Base-by-base conservation (phyloP, 148 eudicot genomes). In the Vaccinium myrtillus region DNA sequence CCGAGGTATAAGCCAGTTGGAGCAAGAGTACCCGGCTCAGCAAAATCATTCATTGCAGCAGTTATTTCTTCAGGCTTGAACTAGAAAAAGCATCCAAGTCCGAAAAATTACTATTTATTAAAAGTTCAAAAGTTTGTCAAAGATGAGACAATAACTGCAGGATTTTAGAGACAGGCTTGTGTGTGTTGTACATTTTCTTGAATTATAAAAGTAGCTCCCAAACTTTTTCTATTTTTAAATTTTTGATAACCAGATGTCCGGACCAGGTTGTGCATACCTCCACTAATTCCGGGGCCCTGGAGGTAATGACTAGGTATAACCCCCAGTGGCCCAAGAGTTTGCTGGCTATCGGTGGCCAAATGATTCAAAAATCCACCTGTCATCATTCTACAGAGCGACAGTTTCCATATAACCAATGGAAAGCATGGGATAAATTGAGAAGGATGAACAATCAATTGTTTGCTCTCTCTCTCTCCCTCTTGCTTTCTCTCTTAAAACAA, bases 1-100 rank as follows among this genome's bases (percentile, higher is more conserved):
- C 91, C 93, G 25, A 93, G 90, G 88, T 58, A 86, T 80, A 93
- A 88, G 73, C 96, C 96, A 23, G 92, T 94, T n/a, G 95, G 95
- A 10, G 97, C 97, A 81, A 94, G 89, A 19, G 89, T 48, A 43
- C 93, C 93, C 0, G 97, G 97, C 61, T 87, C 91, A 8, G 89
- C 86, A 53, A 94, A 92, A 82, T 94, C 97, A 32, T 80, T 86
- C 82, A 87, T 82, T 82, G 92, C 89, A 53, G 76, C 91, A 53
- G 59, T 80, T 36, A 92, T 77, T 87, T 94, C 95, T 49, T 89
- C 90, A 23, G 87, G 89, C 86, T 89, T 92, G 79, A 94, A 51
- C 97, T 94, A 84, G 85, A 67, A 32, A 89, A 12, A 15, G 59
- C 6, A 48, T 48, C 51, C 30, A 75, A 46, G 48, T 43, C n/a